Evolutionary conservation across 2,329 filamentous ascomycete species (phyloP).

Genomic region (Fusarium sambucinum): DNA sequence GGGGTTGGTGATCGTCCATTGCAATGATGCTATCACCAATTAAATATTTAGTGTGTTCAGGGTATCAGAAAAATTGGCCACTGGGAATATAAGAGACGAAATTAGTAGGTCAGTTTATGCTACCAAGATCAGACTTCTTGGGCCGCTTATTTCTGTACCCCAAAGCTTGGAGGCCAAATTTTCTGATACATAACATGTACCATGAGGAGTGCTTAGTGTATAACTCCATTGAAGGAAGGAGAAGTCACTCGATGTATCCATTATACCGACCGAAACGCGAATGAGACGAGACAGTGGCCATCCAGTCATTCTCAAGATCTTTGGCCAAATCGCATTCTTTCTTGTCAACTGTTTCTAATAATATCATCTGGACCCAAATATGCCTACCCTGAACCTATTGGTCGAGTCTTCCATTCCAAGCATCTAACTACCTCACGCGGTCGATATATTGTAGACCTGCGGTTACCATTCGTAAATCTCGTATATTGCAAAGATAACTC

Average conservation of each 20-base stretch:
- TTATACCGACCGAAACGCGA: background rate
- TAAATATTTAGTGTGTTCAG: background rate
- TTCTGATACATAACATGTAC: no score
- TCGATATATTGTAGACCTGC: background rate
- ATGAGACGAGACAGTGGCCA: background rate
- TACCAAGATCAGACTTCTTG: no score
- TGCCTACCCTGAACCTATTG: background rate
- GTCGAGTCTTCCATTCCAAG: background rate
- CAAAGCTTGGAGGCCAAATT: no score
- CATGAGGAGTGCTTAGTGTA: no score
- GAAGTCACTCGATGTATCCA: background rate
- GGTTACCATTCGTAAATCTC: background rate
- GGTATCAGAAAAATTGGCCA: no score
- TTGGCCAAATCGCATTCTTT: no score
- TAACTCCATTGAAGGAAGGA: background rate
- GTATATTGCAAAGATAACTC: background rate
- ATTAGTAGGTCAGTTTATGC: no score
- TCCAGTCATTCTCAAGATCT: background rate
- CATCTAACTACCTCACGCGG: background rate
- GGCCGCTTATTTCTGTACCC: no score
- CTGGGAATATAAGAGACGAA: no score
- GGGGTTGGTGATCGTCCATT: conserved; percentile 1
- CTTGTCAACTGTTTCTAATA: background rate
- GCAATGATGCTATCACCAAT: conserved; percentile 10
- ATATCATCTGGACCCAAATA: background rate